Percentiles rank a stretch among this genome's conserved stretches.
These are phyloP conservation scores for Fremontodendron californicum DNA, from an alignment of 345 rosid genomes.

Conservation along the genomic window DNA sequence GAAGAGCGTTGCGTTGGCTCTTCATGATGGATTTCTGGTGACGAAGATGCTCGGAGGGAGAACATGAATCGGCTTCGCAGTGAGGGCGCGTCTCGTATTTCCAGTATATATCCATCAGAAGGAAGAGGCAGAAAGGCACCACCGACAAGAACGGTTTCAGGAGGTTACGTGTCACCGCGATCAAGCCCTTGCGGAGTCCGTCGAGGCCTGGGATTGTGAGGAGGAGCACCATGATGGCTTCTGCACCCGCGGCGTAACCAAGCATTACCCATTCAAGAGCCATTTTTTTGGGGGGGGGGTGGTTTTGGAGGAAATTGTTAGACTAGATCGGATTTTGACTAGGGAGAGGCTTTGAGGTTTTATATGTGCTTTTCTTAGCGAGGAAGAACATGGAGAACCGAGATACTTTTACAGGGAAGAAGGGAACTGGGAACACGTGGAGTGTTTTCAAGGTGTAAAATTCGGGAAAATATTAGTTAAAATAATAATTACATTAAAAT, in stretches of 20 bases:
- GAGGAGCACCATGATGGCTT: conserved; percentile 83
- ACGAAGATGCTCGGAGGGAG: conserved; percentile 75
- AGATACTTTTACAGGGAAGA: neutral
- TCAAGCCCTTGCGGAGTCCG: conserved; percentile 61
- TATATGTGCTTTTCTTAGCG: conserved; percentile 4
- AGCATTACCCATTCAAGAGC: conserved; percentile 92
- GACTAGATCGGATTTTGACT: neutral
- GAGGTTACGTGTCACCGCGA: conserved; percentile 82
- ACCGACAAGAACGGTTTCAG: conserved; percentile 81
- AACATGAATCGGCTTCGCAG: conserved; percentile 69
- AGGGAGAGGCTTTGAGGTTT: neutral
- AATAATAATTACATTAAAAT: no score
- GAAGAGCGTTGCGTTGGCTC: conserved; percentile 81
- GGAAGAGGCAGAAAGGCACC: conserved; percentile 85
- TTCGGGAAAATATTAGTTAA: no score
- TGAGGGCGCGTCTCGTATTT: conserved; percentile 79
- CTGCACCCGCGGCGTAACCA: conserved; percentile 84
- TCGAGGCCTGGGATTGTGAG: conserved; percentile 83
- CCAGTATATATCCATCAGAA: conserved; percentile 90
- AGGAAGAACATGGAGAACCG: neutral
- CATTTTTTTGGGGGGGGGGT: no score
- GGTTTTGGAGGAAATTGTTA: neutral
- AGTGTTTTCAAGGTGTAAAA: no score
- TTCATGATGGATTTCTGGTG: conserved; percentile 93
- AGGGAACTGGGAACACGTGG: neutral